A percentile compares a stretch with the other conserved stretches of the same genome.
Evolutionary conservation across 2,329 filamentous ascomycete genomes (phyloP).

Genomic region (Neonectria sp.): DNA sequence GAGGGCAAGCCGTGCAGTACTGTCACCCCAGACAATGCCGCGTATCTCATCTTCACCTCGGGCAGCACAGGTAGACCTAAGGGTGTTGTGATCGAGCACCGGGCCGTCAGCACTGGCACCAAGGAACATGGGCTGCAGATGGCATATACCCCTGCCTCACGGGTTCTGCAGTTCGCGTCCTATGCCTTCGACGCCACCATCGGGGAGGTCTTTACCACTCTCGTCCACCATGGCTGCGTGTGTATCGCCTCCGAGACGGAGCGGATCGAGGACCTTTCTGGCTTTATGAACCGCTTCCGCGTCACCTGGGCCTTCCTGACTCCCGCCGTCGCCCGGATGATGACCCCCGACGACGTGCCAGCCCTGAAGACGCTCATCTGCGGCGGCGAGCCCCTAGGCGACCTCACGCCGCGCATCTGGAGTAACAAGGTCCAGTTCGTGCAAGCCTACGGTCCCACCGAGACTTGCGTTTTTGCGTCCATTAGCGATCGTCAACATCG

Average conservation of each 20-base stretch:
- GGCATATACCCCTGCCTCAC: constrained; percentile 8
- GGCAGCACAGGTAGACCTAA: constrained; percentile 70
- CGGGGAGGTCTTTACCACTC: constrained; percentile 24
- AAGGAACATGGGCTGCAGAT: constrained; percentile 20
- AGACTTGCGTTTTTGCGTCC: constrained; percentile 28
- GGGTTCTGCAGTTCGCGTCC: constrained; percentile 36
- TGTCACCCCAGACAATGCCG: constrained; percentile 9
- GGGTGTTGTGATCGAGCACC: constrained; percentile 62
- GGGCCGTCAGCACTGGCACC: constrained; percentile 4
- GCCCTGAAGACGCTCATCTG: constrained; percentile 35
- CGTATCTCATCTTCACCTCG: constrained; percentile 64
- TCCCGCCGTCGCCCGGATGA: constrained; percentile 35
- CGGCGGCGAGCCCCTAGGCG: constrained; percentile 34
- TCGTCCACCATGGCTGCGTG: constrained; percentile 24
- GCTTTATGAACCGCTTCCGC: constrained; percentile 21
- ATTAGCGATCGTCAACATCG: constrained; percentile 23
- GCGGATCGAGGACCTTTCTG: constrained; percentile 27
- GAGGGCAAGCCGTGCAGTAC: constrained; percentile 7
- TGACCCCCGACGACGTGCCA: constrained; percentile 20
- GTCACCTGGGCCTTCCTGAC: constrained; percentile 37
- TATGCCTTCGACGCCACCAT: constrained; percentile 36
- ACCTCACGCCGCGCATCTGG: constrained; percentile 21
- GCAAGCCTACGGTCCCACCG: constrained; percentile 44
- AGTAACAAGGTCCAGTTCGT: constrained; percentile 33
- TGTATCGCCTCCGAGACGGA: constrained; percentile 28